Evolutionary conservation across 176 grass and related monocot species (phyloP), one percentile per base, ranked within the genome.

Genomic region (Thinopyrum elongatum): DNA sequence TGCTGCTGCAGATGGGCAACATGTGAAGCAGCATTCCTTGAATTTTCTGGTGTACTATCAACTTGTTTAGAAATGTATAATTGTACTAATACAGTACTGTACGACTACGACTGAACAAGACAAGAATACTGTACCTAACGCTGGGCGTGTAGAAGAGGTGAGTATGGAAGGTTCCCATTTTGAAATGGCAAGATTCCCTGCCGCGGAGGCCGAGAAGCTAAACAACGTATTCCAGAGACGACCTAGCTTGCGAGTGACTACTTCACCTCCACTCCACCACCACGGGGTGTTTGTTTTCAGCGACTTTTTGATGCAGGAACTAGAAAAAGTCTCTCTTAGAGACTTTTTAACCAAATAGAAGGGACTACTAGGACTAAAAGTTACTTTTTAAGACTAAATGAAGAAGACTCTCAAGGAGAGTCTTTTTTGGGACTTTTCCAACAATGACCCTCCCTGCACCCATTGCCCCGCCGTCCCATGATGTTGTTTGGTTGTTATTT

Each of bases 161-260:
- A 71, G 88, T 14, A 90, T 90, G 88, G 88, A 86, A 83, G 65
- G 25, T 73, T 83, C 84, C 29, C 41, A 65, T 79, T 86, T 86
- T 78, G 65, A 90, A 86, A 79, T 33, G 64, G 64, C 30, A 74
- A 34, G 55, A 22, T 59, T 85, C 78, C 55, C 65, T 58, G 63
- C 10, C 25, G 63, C 38, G 7, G 46, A 49, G 15, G 22, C 70
- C 69, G 60, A 71, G 53, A 79, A 11, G 8, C 47, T 76, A 82
- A 86, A 77, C 60, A 60, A 85, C 10, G 35, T 5, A 34, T 76
- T 81, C 9, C 13, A 39, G 21, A 25, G 77, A 66, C 59, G 47
- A 63, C 81, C 87, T 41, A 65, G 22, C 71, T 60, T 83, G 72
- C 41, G 44, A 67, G 62, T 61, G 64, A 26, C 61, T 84, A 39